phyloP scores from a whole-genome alignment of 257 asterid genomes.

The Capsicum rhomboideum region DNA sequence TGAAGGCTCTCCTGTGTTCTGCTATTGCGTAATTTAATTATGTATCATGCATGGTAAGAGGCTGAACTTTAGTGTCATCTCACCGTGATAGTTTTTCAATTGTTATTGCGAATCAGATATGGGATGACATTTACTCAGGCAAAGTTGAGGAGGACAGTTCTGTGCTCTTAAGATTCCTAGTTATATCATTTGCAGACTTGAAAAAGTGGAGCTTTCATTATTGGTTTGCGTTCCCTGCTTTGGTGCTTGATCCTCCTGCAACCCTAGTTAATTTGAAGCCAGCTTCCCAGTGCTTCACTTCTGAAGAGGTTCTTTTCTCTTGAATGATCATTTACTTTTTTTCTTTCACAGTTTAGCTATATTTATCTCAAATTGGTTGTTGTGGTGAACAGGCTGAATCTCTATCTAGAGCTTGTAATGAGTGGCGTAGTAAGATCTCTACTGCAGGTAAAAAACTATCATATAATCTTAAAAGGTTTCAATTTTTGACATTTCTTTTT shows the following conservation, averaged over 20 bases:
- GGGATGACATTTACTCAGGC: conserved; percentile 80
- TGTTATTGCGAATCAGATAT: conserved; percentile 45
- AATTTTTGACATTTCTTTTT: not conserved
- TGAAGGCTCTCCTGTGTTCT: not conserved
- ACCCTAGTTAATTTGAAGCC: conserved; percentile 54
- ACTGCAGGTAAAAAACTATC: conserved; percentile 51
- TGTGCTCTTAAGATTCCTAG: conserved; percentile 70
- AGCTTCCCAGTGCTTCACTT: conserved; percentile 66
- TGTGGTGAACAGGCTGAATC: conserved; percentile 47
- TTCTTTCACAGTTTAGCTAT: not conserved
- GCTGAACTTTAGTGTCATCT: not conserved
- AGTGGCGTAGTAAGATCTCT: conserved; percentile 67
- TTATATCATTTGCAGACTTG: conserved; percentile 93
- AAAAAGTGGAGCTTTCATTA: conserved; percentile 85
- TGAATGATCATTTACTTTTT: conserved; percentile 6
- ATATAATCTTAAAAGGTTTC: not conserved
- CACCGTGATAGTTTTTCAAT: not conserved
- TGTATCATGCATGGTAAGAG: not conserved
- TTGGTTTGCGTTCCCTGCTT: conserved; percentile 96
- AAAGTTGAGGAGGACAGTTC: conserved; percentile 71
- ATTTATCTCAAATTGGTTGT: conserved; percentile 1
- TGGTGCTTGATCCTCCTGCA: conserved; percentile 86
- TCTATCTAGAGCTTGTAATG: conserved; percentile 56
- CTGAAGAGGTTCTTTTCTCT: conserved; percentile 48
- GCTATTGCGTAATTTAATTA: not conserved